Evolutionary conservation across 805 yeast species (phyloP).

Genomic region (Starmerella scarabaei): DNA sequence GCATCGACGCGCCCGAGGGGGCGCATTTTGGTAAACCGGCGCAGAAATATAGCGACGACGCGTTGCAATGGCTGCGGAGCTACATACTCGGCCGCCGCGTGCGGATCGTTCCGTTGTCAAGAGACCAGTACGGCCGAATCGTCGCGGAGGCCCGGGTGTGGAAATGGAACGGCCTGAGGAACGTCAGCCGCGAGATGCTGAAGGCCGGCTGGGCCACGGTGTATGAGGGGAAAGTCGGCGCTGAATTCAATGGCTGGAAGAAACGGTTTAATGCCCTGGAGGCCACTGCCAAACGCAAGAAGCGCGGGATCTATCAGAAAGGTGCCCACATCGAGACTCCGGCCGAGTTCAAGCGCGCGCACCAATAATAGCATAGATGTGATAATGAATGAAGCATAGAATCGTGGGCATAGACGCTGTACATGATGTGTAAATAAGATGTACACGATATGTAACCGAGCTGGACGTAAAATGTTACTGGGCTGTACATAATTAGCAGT

Average conservation of each 20-base stretch:
- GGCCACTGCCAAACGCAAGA: slow-evolving; percentile 40
- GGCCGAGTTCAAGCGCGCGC: slow-evolving; percentile 49
- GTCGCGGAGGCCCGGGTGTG: slow-evolving; percentile 61
- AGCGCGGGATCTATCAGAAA: slow-evolving; percentile 53
- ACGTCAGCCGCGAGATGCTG: slow-evolving; percentile 81
- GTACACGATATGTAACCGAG: too few species aligned
- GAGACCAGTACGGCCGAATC: slow-evolving; percentile 82
- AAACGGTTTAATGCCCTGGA: slow-evolving; percentile 47
- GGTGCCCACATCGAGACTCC: slow-evolving; percentile 51
- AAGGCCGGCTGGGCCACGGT: slow-evolving; percentile 72
- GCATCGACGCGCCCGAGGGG: slow-evolving; percentile 94
- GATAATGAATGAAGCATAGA: too few species aligned
- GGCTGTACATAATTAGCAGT: too few species aligned
- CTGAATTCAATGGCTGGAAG: slow-evolving; percentile 77
- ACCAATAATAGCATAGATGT: too few species aligned
- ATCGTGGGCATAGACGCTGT: too few species aligned
- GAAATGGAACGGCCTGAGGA: slow-evolving; percentile 56
- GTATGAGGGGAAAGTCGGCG: slow-evolving; percentile 69
- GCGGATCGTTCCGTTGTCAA: slow-evolving; percentile 60
- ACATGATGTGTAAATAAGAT: too few species aligned
- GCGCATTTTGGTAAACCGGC: slow-evolving; percentile 90
- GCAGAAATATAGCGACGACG: slow-evolving; percentile 78
- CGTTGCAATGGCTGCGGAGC: slow-evolving; percentile 58
- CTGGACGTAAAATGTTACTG: too few species aligned
- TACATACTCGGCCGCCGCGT: slow-evolving; percentile 56